Evolutionary conservation across 208 protist genomes (phyloP).

Genomic region (Crithidia brevicula): DNA sequence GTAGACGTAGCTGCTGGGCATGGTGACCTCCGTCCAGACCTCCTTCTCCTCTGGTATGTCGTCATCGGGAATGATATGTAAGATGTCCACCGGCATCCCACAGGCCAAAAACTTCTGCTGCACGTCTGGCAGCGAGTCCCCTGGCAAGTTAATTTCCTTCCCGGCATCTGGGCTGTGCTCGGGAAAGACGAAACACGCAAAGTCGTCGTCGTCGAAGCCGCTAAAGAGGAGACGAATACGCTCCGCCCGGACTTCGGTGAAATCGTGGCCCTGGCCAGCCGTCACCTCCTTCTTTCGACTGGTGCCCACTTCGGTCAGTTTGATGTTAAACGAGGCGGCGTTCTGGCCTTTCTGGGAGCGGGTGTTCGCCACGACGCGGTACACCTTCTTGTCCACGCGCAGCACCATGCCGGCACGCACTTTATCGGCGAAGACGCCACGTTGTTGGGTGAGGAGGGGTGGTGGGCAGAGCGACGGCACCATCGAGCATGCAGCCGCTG

Average conservation of each 20-base stretch:
- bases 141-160: conserved; percentile 82
- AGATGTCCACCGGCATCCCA: conserved; percentile 87
- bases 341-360: conserved; percentile 93
- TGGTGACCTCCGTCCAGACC: conserved; percentile 80
- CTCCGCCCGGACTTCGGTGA: conserved; percentile 78
- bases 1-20: conserved; percentile 88
- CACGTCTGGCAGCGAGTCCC: conserved; percentile 69
- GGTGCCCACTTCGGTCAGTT: conserved; percentile 81
- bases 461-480: neutral
- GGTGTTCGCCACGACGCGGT: conserved; percentile 80
- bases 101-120: conserved; percentile 87
- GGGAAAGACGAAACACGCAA: conserved; percentile 90
- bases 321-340: conserved; percentile 89
- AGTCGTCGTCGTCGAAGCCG: conserved; percentile 92
- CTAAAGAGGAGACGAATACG: conserved; percentile 87
- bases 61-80: conserved; percentile 83
- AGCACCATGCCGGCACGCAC: conserved; percentile 87
- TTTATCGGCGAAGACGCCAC: conserved; percentile 85
- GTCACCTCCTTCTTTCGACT: conserved; percentile 86
- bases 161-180: conserved; percentile 78
- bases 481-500: neutral
- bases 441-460: conserved; percentile 34
- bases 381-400: conserved; percentile 78
- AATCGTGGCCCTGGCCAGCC: conserved; percentile 84
- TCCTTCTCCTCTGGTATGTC: conserved; percentile 67